A percentile compares a stretch with the other conserved stretches of the same genome.
phyloP scores from a whole-genome alignment of 176 grass and related monocot species.

The Otatea glauca region DNA sequence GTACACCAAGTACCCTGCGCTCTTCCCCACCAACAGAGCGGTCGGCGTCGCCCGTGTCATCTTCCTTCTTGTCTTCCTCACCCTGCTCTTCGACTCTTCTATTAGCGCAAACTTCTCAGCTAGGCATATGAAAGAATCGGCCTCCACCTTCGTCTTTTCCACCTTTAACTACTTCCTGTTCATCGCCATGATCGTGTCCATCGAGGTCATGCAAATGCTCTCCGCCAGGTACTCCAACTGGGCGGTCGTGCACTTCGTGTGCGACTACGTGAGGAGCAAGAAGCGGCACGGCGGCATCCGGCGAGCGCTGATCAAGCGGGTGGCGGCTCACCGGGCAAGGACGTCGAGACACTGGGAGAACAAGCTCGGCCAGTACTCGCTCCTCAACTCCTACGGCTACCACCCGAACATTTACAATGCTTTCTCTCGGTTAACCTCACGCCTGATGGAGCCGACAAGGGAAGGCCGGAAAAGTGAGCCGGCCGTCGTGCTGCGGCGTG shows the following conservation, averaged over 20 bases:
- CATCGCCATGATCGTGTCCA: background rate
- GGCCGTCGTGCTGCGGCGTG: background rate
- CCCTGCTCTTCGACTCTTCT: background rate
- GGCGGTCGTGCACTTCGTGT: background rate
- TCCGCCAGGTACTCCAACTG: background rate
- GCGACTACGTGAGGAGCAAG: background rate
- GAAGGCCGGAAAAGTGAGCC: background rate
- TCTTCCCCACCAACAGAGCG: no score
- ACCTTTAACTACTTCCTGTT: background rate
- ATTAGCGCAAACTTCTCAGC: no score
- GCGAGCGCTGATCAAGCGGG: background rate
- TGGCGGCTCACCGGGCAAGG: background rate
- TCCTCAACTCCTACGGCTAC: constrained; percentile 4
- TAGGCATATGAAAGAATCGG: no score
- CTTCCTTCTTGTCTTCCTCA: background rate
- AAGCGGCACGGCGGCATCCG: background rate
- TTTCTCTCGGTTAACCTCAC: background rate
- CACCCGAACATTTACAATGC: background rate
- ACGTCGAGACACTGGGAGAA: background rate
- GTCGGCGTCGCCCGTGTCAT: no score
- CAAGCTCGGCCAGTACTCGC: constrained; percentile 24
- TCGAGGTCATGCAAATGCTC: background rate
- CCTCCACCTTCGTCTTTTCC: background rate
- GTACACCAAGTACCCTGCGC: no score
- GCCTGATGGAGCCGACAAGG: background rate